A percentile compares a stretch with the other conserved stretches of the same genome.
phyloP scores from a whole-genome alignment of 306 rosid genomes.

The Astragalus glycyphyllos region DNA sequence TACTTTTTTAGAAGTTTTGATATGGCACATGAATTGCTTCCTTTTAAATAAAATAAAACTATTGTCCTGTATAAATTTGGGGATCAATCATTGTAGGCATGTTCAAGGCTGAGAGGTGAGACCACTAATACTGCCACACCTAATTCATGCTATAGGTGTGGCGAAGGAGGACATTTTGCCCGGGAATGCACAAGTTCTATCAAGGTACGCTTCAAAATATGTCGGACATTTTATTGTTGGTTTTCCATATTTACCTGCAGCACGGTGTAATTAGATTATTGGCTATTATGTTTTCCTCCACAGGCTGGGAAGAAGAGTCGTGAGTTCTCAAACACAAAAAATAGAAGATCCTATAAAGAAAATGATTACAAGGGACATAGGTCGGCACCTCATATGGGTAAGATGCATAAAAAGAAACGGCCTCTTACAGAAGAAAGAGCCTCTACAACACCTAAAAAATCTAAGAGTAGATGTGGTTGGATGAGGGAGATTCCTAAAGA shows the following conservation, averaged over 20 bases:
- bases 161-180: conserved; percentile 92
- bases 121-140: conserved; percentile 50
- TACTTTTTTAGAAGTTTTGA: not conserved
- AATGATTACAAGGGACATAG: conserved; percentile 51
- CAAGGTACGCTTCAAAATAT: conserved; percentile 49
- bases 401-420: conserved; percentile 56
- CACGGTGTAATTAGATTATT: conserved; percentile 26
- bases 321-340: conserved; percentile 49
- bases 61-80: not conserved
- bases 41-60: not conserved
- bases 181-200: conserved; percentile 70
- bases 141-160: conserved; percentile 78
- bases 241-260: not conserved
- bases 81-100: conserved; percentile 57
- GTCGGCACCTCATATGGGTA: conserved; percentile 63
- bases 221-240: too few relatives aligned
- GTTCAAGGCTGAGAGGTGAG: conserved; percentile 61
- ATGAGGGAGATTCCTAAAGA: conserved; percentile 48
- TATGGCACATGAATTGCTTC: not conserved
- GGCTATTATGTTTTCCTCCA: conserved; percentile 18
- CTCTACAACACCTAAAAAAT: conserved; percentile 39
- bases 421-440: conserved; percentile 42
- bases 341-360: conserved; percentile 49
- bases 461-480: conserved; percentile 54
- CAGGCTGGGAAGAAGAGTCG: conserved; percentile 61